Conservation (phyloP, 345 rosid genomes). For the Eucalyptus marginata region DNA sequence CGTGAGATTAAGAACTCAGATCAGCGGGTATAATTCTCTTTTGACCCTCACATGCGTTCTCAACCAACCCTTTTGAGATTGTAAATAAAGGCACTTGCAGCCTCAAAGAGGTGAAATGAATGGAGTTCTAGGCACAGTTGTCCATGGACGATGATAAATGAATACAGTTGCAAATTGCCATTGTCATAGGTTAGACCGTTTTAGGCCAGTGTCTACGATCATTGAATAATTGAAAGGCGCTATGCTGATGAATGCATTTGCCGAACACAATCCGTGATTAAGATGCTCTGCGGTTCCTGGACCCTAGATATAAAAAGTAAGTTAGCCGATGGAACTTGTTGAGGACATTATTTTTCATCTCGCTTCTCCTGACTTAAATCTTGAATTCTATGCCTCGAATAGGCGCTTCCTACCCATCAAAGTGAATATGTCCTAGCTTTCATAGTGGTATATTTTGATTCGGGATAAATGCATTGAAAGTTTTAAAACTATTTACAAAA, state of each 20-base stretch:
- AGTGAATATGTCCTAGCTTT: neutral
- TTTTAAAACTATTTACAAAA: too few species aligned
- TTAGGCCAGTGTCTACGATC: neutral
- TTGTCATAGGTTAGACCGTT: neutral
- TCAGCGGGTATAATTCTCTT: neutral
- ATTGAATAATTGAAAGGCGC: neutral
- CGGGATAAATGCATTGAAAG: too few species aligned
- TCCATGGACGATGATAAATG: neutral
- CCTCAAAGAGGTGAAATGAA: neutral
- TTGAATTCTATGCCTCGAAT: accelerated
- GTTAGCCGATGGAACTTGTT: neutral
- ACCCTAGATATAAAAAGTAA: neutral
- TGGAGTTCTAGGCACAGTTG: neutral
- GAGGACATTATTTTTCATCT: neutral
- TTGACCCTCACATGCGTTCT: neutral
- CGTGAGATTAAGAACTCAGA: neutral
- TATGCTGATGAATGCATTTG: neutral
- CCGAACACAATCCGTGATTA: neutral
- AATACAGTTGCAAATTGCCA: neutral
- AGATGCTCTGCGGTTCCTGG: neutral
- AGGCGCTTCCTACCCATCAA: neutral
- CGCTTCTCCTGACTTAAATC: neutral
- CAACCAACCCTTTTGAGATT: neutral
- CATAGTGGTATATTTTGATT: too few species aligned
- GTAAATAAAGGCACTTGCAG: neutral